Evolutionary conservation across 257 asterid genomes (phyloP), one percentile per base, ranked within the genome.

Genomic region (Nicotiana noctiflora): DNA sequence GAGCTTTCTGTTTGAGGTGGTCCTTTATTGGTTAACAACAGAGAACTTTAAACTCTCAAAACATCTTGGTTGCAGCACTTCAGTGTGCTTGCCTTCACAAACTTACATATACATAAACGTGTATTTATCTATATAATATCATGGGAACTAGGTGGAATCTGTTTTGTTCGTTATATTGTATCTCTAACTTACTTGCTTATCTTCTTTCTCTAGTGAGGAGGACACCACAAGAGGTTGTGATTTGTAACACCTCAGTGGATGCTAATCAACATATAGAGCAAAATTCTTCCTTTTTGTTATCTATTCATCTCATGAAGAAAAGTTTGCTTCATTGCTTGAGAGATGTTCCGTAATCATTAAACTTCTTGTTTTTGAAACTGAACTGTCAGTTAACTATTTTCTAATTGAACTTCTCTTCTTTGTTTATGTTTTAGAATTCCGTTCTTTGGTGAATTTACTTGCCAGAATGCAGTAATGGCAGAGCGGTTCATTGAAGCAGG

Each of bases 401-500:
- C 81, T 57, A 60, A 77, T 6, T 51, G 29, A 40, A 23, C 66
- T 55, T 82, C 75, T 80, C 82, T 79, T 84, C 80, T 63, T 62
- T 17, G 74, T 75, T 81, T 63, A 83, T 59, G 66, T 80, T 65
- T 79, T 90, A 95, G 99, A 93, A 92, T 95, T 83, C 99, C 99
- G 4, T 86, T 95, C 76, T 77, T 92, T 59, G 99, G 99, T 79
- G 99, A 92, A 79, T 93, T 95, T 77, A 93, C 95, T 79, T 95
- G 95, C 94, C 98, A 95, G 88, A 91, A 93, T 88, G 98, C 98
- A 53, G 82, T 93, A 59, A 91, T 92, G 98, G 98, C 98, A 52
- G 98, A 94, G 90, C 94, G 99, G 70, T 95, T 95, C 83, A 95
- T 95, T 85, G 98, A 95, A 95, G 98, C 99, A 91, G 98, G 98